Percentiles rank a stretch among this genome's conserved stretches.
Evolutionary conservation across 306 rosid genomes (phyloP).

Genomic region (Gastrolobium villosum): DNA sequence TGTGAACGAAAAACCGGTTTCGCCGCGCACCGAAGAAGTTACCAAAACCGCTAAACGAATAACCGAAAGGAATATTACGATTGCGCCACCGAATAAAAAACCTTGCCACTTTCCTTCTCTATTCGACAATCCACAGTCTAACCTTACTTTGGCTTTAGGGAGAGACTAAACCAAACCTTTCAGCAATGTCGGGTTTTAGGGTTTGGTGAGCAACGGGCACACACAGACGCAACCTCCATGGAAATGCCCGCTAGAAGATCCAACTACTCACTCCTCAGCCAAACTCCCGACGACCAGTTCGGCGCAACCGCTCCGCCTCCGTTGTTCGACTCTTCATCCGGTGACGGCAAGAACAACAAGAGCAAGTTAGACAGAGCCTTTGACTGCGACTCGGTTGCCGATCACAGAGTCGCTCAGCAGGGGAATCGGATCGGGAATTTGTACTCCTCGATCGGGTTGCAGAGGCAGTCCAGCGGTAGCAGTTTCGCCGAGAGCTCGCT

Average conservation of each 20-base stretch:
- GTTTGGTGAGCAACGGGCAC: slow-evolving; percentile 46
- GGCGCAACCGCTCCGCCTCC: slow-evolving; percentile 46
- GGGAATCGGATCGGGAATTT: slow-evolving; percentile 72
- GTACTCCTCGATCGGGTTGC: slow-evolving; percentile 66
- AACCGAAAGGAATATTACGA: slow-evolving; percentile 25
- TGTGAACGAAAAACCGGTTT: slow-evolving; percentile 30
- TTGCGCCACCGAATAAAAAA: slow-evolving; percentile 31
- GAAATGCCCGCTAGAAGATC: slow-evolving; percentile 83
- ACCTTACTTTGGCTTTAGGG: neutral
- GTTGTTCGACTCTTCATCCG: slow-evolving; percentile 62
- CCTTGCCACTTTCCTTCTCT: slow-evolving; percentile 33
- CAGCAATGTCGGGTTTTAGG: slow-evolving; percentile 71
- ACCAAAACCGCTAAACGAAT: neutral
- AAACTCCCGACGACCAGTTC: slow-evolving; percentile 66
- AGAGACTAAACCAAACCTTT: slow-evolving; percentile 22
- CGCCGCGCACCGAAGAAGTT: neutral
- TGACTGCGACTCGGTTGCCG: slow-evolving; percentile 68
- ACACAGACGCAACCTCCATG: slow-evolving; percentile 50
- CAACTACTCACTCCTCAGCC: slow-evolving; percentile 74
- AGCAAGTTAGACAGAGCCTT: slow-evolving; percentile 61
- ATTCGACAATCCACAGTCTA: slow-evolving; percentile 51
- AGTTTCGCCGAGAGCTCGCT: slow-evolving; percentile 87
- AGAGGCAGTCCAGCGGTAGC: slow-evolving; percentile 90
- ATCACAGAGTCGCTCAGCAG: slow-evolving; percentile 65
- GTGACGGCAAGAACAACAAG: slow-evolving; percentile 63